Evolutionary conservation across 2,329 filamentous ascomycete genomes (phyloP).

Genomic region (Chalaropsis ovoidea): DNA sequence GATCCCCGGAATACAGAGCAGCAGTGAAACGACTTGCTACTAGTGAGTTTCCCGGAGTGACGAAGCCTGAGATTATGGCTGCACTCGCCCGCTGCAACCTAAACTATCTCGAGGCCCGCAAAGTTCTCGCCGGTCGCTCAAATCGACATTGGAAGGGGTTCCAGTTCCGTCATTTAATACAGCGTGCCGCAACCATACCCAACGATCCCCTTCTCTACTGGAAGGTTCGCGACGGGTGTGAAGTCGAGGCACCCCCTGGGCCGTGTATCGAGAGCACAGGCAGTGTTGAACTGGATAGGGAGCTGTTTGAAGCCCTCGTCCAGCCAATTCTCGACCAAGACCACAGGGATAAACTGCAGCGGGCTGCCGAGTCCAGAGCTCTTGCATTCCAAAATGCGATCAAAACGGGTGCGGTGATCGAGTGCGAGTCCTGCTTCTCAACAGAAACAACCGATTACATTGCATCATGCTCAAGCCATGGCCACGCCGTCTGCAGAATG

Average conservation of each 20-base stretch:
- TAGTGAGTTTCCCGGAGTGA: background rate
- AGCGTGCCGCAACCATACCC: background rate
- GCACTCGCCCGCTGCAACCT: background rate
- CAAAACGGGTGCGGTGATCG: conserved; percentile 43
- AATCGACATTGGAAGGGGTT: background rate
- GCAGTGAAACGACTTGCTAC: background rate
- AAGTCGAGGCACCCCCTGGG: background rate
- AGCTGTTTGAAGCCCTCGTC: conserved; percentile 50
- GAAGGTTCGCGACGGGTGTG: background rate
- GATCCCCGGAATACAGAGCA: background rate
- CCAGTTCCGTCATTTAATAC: background rate
- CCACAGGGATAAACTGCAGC: conserved; percentile 40
- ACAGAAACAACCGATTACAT: background rate
- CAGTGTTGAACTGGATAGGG: conserved; percentile 52
- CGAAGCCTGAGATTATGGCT: background rate
- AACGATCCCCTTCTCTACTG: background rate
- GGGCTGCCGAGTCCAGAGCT: conserved; percentile 49
- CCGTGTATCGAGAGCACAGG: conserved; percentile 50
- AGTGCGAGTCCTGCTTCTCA: conserved; percentile 39
- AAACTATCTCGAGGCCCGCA: conserved; percentile 34
- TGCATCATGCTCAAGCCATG: conserved; percentile 34
- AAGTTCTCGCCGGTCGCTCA: conserved; percentile 27
- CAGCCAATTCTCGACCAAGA: conserved; percentile 40
- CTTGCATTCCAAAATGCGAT: conserved; percentile 38
- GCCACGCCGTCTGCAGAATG: conserved; percentile 67